phyloP scores from a whole-genome alignment of 2,329 filamentous ascomycete species.

The Pseudomassariella vexata region DNA sequence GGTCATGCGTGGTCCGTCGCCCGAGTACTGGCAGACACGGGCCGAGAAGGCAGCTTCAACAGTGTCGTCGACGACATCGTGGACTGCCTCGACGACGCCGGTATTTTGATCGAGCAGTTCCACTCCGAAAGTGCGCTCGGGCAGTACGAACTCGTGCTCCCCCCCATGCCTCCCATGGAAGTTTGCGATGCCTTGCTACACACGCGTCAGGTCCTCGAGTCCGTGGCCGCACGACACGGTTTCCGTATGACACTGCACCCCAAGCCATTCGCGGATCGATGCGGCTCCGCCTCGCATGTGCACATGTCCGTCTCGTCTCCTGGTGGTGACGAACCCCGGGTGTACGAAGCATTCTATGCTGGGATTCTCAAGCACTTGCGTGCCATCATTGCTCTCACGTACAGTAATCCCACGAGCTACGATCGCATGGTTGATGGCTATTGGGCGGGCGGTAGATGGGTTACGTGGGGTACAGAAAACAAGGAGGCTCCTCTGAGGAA shows the following conservation, averaged over 20 bases:
- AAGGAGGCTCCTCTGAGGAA: constrained; percentile 69
- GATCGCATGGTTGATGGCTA: constrained; percentile 60
- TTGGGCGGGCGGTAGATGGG: constrained; percentile 75
- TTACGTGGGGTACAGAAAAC: constrained; percentile 78
- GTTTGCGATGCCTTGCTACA: constrained; percentile 69
- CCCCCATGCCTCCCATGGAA: constrained; percentile 54
- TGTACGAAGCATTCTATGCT: constrained; percentile 64
- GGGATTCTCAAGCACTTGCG: constrained; percentile 63
- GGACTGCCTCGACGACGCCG: constrained; percentile 50
- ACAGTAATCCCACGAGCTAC: constrained; percentile 63
- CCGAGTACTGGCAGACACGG: constrained; percentile 54
- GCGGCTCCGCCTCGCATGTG: constrained; percentile 63
- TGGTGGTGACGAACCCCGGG: constrained; percentile 23
- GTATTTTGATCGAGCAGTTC: constrained; percentile 64
- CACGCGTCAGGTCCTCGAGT: constrained; percentile 62
- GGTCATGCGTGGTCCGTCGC: constrained; percentile 69
- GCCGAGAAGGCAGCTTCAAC: constrained; percentile 32
- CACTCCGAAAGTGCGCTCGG: constrained; percentile 69
- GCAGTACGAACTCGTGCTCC: constrained; percentile 73
- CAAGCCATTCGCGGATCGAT: constrained; percentile 52
- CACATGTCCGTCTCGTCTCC: constrained; percentile 61
- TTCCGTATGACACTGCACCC: constrained; percentile 69
- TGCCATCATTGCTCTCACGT: constrained; percentile 62
- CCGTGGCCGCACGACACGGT: constrained; percentile 55
- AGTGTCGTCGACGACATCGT: constrained; percentile 62